Evolutionary conservation across 768 basidiomycete species (phyloP).

Genomic region (Naematelia encephala): DNA sequence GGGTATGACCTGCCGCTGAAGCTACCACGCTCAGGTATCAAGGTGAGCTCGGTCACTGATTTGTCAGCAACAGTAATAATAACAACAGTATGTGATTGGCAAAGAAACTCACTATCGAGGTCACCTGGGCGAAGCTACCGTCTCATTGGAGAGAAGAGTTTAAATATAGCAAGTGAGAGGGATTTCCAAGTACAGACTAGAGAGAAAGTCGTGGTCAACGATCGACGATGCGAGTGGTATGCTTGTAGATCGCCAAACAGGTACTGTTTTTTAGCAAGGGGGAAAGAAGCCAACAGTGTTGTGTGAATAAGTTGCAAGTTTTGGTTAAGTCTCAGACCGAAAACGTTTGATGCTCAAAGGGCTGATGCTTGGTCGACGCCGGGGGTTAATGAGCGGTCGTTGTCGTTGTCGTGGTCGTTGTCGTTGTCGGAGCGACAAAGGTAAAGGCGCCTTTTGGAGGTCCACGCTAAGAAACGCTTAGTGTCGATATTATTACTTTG

Average conservation of each 20-base stretch:
- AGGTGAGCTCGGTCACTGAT: slow-evolving; percentile 31
- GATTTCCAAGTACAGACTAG: neutral
- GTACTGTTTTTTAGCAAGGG: neutral
- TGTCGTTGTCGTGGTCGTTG: too few species aligned
- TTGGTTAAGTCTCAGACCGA: too few species aligned
- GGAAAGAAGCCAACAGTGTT: neutral
- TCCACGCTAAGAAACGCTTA: too few species aligned
- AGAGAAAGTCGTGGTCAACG: neutral
- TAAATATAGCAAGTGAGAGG: neutral
- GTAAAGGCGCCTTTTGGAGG: too few species aligned
- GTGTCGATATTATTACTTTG: too few species aligned
- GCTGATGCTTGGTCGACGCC: too few species aligned
- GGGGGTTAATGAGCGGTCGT: too few species aligned
- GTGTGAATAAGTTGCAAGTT: neutral
- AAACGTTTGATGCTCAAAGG: too few species aligned
- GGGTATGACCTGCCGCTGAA: slow-evolving; percentile 31
- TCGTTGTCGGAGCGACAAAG: too few species aligned
- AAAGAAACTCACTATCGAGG: neutral
- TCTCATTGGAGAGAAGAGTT: neutral
- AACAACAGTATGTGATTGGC: too few species aligned
- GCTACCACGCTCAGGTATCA: slow-evolving; percentile 30
- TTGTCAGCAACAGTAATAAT: too few species aligned
- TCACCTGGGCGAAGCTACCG: neutral
- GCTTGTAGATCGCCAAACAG: neutral
- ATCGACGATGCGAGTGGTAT: neutral